Conservation (phyloP, 2,329 filamentous ascomycete species). For the Colletotrichum australisinense region DNA sequence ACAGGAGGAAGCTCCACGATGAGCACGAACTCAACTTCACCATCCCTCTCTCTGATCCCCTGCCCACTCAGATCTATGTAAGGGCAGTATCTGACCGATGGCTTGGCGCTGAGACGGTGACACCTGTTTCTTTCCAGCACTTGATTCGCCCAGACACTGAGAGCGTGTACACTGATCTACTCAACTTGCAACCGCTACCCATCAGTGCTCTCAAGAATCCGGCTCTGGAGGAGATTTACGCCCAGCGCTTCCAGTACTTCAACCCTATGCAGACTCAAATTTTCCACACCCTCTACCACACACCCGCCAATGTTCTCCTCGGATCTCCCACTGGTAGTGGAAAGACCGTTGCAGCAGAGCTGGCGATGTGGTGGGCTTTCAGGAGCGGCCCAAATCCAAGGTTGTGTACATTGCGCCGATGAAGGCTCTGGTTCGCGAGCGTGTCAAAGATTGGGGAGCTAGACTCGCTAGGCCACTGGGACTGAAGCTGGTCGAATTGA, state of each 20-base stretch:
- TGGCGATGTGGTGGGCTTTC: constrained; percentile 99
- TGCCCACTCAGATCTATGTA: constrained; percentile 96
- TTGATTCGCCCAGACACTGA: constrained; percentile 97
- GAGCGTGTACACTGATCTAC: constrained; percentile 93
- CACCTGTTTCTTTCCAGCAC: constrained; percentile 96
- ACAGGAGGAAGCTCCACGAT: constrained; percentile 88
- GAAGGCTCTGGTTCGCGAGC: constrained; percentile 97
- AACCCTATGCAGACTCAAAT: constrained; percentile 99
- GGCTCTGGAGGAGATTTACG: constrained; percentile 87
- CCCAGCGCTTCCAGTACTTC: constrained; percentile 91
- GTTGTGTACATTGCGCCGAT: constrained; percentile 99
- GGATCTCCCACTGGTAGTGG: constrained; percentile 97
- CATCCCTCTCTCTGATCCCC: constrained; percentile 91
- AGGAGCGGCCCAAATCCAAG: constrained; percentile 94
- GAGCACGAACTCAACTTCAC: constrained; percentile 99
- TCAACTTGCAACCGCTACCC: constrained; percentile 90
- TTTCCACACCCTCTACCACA: constrained; percentile 96
- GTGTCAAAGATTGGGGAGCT: constrained; percentile 93
- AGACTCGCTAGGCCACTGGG: constrained; percentile 86
- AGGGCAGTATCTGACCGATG: constrained; percentile 94
- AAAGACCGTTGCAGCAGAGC: constrained; percentile 94
- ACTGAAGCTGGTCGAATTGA: constrained; percentile 92
- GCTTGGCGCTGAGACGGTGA: constrained; percentile 96
- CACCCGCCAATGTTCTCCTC: constrained; percentile 88
- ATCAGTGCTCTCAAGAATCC: constrained; percentile 90